Evolutionary conservation across 1,284 basidiomycete species (phyloP).

Genomic region (Cutaneotrichosporon cyanovorans): DNA sequence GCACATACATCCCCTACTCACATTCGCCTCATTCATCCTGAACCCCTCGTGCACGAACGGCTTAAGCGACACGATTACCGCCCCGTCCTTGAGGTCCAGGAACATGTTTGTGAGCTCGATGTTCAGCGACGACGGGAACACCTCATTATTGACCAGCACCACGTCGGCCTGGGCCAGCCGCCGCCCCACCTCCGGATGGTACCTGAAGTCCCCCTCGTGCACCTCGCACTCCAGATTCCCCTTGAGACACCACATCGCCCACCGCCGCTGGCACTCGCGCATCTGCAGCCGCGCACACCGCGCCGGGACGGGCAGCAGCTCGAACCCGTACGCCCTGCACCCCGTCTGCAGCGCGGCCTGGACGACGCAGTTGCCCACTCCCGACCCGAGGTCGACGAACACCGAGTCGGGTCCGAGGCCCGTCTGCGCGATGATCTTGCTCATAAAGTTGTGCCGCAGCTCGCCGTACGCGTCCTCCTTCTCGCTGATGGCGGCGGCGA

Average conservation of each 20-base stretch:
- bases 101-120: slow-evolving; percentile 51
- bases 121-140: slow-evolving; percentile 51
- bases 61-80: slow-evolving; percentile 51
- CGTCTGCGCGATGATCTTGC: slow-evolving; percentile 40
- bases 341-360: slow-evolving; percentile 53
- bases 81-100: slow-evolving; percentile 51
- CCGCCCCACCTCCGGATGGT: slow-evolving; percentile 32
- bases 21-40: slow-evolving; percentile 47
- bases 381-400: slow-evolving; percentile 52
- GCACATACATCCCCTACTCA: slow-evolving; percentile 23
- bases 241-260: slow-evolving; percentile 50
- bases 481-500: slow-evolving; percentile 33
- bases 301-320: slow-evolving; percentile 50
- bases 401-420: slow-evolving; percentile 33
- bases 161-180: slow-evolving; percentile 49
- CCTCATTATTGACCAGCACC: slow-evolving; percentile 54
- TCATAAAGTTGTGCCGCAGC: slow-evolving; percentile 42
- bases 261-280: slow-evolving; percentile 47
- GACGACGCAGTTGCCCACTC: slow-evolving; percentile 53
- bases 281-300: slow-evolving; percentile 49
- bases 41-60: slow-evolving; percentile 51
- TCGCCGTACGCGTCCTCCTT: slow-evolving; percentile 46
- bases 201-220: slow-evolving; percentile 51
- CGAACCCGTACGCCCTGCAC: slow-evolving; percentile 49
- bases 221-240: slow-evolving; percentile 46